Evolutionary conservation across 2,329 filamentous ascomycete species (phyloP).

Genomic region (Rhinocladiella similis): DNA sequence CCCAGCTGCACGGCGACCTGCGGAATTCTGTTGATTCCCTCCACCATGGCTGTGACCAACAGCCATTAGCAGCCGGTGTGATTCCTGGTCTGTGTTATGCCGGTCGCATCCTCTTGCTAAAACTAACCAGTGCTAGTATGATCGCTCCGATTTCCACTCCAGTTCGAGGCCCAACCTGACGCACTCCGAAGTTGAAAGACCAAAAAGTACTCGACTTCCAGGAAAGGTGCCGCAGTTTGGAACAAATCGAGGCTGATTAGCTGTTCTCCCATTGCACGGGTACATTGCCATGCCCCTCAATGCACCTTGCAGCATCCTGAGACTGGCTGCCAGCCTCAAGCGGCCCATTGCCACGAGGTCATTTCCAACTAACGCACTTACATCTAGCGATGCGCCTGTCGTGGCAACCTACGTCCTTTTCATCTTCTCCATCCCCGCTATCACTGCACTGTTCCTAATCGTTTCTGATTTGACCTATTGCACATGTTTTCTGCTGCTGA

Average conservation of each 20-base stretch:
- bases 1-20: slow-evolving; percentile 18
- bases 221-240: slow-evolving; percentile 15
- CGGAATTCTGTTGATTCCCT: slow-evolving; percentile 16
- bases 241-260: slow-evolving; percentile 23
- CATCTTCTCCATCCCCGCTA: slow-evolving; percentile 1
- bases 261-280: slow-evolving; percentile 16
- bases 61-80: slow-evolving; percentile 1
- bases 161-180: slow-evolving; percentile 8
- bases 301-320: slow-evolving; percentile 15
- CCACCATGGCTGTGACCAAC: neutral
- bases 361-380: slow-evolving; percentile 19
- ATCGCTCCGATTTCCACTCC: slow-evolving; percentile 11
- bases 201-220: slow-evolving; percentile 1
- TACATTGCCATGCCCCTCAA: slow-evolving; percentile 7
- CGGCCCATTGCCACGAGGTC: slow-evolving; percentile 11
- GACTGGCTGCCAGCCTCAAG: slow-evolving; percentile 19
- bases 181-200: slow-evolving; percentile 1
- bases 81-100: slow-evolving; percentile 14
- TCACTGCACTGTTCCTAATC: slow-evolving; percentile 1
- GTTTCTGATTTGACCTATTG: slow-evolving; percentile 12
- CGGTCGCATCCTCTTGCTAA: slow-evolving; percentile 1
- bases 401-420: slow-evolving; percentile 14
- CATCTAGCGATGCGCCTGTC: slow-evolving; percentile 11
- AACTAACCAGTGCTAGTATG: slow-evolving; percentile 4
- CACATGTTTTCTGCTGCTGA: slow-evolving; percentile 13